Evolutionary conservation across 2,329 filamentous ascomycete species (phyloP).

Genomic region (Colletotrichum sp.): DNA sequence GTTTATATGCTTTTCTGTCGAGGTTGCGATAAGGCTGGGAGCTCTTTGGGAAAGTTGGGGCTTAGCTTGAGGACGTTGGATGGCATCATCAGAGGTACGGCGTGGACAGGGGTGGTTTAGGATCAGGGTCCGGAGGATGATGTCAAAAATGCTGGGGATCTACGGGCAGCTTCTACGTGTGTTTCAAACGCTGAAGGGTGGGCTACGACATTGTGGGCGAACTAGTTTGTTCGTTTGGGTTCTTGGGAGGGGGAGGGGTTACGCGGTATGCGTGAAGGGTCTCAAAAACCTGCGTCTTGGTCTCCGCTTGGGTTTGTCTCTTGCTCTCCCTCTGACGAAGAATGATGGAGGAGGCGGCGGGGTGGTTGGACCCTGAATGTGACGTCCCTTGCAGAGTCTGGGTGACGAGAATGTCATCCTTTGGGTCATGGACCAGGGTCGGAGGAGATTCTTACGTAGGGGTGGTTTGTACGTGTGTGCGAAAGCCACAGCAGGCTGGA

Average conservation of each 20-base stretch:
- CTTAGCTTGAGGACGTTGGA: not conserved
- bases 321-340: not conserved
- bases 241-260: not conserved
- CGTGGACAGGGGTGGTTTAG: not conserved
- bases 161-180: not conserved
- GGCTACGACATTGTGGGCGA: not conserved
- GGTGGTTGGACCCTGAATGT: not conserved
- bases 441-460: not conserved
- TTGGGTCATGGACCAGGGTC: not conserved
- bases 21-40: not conserved
- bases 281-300: constrained; percentile 13
- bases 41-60: not conserved
- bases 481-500: not conserved
- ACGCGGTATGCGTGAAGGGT: constrained; percentile 13
- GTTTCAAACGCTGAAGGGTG: not conserved
- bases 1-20: constrained; percentile 17
- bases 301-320: not conserved
- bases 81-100: constrained; percentile 15
- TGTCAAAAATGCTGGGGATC: constrained; percentile 14
- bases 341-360: not conserved
- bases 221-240: not conserved
- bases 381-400: constrained; percentile 13
- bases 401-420: not conserved
- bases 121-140: constrained; percentile 9
- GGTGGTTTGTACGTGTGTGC: not conserved